Evolutionary conservation across 768 basidiomycete species (phyloP), one percentile per base, ranked within the genome.

Genomic region (Xerocomellus dryophilus): DNA sequence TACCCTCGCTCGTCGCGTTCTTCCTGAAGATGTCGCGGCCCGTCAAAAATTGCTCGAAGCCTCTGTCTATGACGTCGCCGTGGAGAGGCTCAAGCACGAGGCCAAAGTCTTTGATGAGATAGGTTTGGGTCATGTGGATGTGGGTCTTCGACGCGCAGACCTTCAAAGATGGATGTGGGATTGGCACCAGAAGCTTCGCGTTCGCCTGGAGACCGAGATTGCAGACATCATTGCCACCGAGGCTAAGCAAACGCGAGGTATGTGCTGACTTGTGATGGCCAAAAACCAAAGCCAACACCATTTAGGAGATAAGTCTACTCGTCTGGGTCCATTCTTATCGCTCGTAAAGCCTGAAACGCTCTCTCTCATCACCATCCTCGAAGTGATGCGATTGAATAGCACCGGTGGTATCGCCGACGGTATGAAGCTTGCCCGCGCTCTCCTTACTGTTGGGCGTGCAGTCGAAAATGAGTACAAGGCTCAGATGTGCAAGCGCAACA

Each of bases 391-490:
- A 6, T 68, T 93, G 11, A 82, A 86, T 31, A 86, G 89, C 7
- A 76, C 81, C 1, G 88, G 90, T 7, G 90, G 90, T 12, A 77
- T 93, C n/a, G 62, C 76, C 0, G 82, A 86, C 38, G 95, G 94
- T 5, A 91, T 96, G 86, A 96, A 97, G 71, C 87, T 92, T 0
- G 81, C 93, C 1, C 79, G 92, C 0, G 91, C 90, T 0, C 76
- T 97, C 54, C 73, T 97, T 20, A 71, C 79, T 0, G 80, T 98
- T 20, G 96, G 95, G 0, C 84, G 80, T 54, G 89, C 88, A 0
- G 82, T 98, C 34, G 96, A 98, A 73, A 79, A 83, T 46, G 95
- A 98, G 74, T 90, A 94, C 76, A 89, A 94, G 68, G 84, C 90
- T 3, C 79, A 89, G 66, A 83, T 92, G 65, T 86, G 85, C 73